phyloP scores from a whole-genome alignment of 1,139 yeast genomes.

The Scheffersomyces insectosa region DNA sequence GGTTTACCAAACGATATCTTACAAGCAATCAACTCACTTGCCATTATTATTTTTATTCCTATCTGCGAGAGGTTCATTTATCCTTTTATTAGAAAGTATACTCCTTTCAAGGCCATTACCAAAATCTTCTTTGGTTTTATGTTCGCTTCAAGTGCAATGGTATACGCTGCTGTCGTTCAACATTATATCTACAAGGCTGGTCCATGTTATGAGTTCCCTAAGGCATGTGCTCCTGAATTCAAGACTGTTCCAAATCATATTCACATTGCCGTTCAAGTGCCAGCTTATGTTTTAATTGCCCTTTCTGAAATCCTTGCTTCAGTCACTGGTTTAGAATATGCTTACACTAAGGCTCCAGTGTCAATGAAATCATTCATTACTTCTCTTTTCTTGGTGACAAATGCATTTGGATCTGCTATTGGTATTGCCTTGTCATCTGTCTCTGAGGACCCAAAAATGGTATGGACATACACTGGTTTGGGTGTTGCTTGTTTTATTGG shows the following conservation, averaged over 20 bases:
- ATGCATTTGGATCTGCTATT: conserved; percentile 20
- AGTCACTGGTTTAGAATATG: conserved; percentile 22
- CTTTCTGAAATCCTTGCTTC: conserved; percentile 23
- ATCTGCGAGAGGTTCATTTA: conserved; percentile 17
- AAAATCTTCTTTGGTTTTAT: conserved; percentile 21
- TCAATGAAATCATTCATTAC: conserved; percentile 22
- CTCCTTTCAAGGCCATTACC: conserved; percentile 23
- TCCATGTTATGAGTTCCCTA: conserved; percentile 20
- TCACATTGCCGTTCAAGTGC: conserved; percentile 21
- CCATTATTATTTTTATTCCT: conserved; percentile 19
- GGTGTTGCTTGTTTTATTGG: conserved; percentile 18
- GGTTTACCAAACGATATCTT: conserved; percentile 22
- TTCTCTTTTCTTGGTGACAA: conserved; percentile 19
- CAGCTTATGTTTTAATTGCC: conserved; percentile 20
- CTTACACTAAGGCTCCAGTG: conserved; percentile 22
- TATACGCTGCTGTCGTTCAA: conserved; percentile 21
- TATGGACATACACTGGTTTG: conserved; percentile 21
- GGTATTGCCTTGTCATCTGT: conserved; percentile 22
- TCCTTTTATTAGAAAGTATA: conserved; percentile 21
- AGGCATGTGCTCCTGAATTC: conserved; percentile 13
- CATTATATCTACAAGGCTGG: conserved; percentile 20
- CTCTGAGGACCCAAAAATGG: conserved; percentile 18
- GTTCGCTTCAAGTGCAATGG: conserved; percentile 20
- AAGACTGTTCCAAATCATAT: conserved; percentile 16
- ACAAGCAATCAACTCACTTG: conserved; percentile 18